These are phyloP conservation scores for Stenogyne calaminthoides DNA, from an alignment of 305 asterid species.

Conservation along the genomic window DNA sequence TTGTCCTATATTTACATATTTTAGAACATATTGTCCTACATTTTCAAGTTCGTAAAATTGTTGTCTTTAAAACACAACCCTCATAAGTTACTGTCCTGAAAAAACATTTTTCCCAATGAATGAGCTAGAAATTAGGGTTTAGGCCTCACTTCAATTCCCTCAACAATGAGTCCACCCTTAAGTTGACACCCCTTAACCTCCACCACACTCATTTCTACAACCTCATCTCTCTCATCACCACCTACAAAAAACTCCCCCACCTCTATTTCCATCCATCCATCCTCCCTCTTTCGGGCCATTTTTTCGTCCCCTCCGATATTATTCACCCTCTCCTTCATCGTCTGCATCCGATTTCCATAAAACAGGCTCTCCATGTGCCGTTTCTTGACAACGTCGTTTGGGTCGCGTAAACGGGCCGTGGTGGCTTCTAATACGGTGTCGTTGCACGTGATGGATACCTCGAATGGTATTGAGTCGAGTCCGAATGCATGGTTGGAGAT, in stretches of 20 bases:
- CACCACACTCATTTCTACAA: slow-evolving; percentile 38
- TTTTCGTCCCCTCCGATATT: slow-evolving; percentile 27
- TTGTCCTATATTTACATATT: too few species aligned
- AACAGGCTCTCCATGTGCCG: slow-evolving; percentile 32
- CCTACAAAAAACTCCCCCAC: slow-evolving; percentile 44
- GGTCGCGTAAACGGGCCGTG: slow-evolving; percentile 34
- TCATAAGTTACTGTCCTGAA: too few species aligned
- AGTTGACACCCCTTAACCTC: slow-evolving; percentile 52
- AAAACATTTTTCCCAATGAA: too few species aligned
- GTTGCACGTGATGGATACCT: slow-evolving; percentile 26
- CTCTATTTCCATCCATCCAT: slow-evolving; percentile 60
- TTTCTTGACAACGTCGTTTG: slow-evolving; percentile 6
- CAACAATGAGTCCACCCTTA: slow-evolving; percentile 46
- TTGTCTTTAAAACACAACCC: too few species aligned
- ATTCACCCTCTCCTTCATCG: slow-evolving; percentile 34
- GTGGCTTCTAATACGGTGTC: slow-evolving; percentile 10
- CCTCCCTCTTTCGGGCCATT: slow-evolving; percentile 33
- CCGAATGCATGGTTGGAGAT: slow-evolving; percentile 41
- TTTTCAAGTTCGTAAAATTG: too few species aligned
- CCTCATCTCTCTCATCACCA: slow-evolving; percentile 10
- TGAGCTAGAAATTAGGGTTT: too few species aligned
- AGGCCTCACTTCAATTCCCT: slow-evolving; percentile 59
- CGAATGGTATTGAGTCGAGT: slow-evolving; percentile 48
- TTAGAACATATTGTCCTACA: too few species aligned
- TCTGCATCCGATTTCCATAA: slow-evolving; percentile 40